Percentiles rank a stretch among this genome's conserved stretches.
Conservation (phyloP, 768 basidiomycete genomes). For the Macrolepiota albuminosa region DNA sequence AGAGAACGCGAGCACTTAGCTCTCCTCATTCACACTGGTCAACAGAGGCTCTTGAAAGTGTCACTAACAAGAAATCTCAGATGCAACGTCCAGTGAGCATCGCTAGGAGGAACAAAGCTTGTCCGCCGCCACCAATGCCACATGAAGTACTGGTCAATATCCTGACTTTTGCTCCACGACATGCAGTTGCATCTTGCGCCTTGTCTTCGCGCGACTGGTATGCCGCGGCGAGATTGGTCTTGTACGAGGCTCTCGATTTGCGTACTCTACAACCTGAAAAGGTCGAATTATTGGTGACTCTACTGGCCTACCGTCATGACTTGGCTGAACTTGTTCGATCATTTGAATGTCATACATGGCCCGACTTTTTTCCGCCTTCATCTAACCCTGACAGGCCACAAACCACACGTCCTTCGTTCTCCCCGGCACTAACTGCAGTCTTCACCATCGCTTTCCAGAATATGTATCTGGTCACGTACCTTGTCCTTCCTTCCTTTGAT, state of each 20-base stretch:
- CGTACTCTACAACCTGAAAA: conserved; percentile 23
- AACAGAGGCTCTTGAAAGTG: conserved; percentile 17
- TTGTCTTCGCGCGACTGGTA: conserved; percentile 29
- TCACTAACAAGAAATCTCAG: neutral
- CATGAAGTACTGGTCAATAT: conserved; percentile 28
- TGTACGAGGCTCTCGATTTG: conserved; percentile 33
- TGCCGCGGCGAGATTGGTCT: conserved; percentile 23
- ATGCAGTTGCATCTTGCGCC: conserved; percentile 24
- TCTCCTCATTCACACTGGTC: conserved; percentile 33
- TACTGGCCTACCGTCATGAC: conserved; percentile 34
- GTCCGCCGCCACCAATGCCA: conserved; percentile 22
- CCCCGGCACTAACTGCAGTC: conserved; percentile 30
- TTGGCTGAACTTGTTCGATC: conserved; percentile 35
- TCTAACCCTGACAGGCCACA: neutral
- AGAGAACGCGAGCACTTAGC: conserved; percentile 29
- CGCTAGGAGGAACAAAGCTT: neutral
- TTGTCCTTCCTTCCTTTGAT: conserved; percentile 40
- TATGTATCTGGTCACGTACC: conserved; percentile 38
- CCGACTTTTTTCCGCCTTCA: conserved; percentile 28
- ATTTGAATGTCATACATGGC: conserved; percentile 40
- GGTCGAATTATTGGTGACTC: conserved; percentile 29
- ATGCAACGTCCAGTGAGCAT: conserved; percentile 9
- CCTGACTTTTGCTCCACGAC: conserved; percentile 30
- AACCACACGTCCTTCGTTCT: conserved; percentile 9
- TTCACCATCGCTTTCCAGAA: conserved; percentile 41